phyloP scores from a whole-genome alignment of 495 filamentous ascomycete genomes.

The Aspergillus incahuasiensis region DNA sequence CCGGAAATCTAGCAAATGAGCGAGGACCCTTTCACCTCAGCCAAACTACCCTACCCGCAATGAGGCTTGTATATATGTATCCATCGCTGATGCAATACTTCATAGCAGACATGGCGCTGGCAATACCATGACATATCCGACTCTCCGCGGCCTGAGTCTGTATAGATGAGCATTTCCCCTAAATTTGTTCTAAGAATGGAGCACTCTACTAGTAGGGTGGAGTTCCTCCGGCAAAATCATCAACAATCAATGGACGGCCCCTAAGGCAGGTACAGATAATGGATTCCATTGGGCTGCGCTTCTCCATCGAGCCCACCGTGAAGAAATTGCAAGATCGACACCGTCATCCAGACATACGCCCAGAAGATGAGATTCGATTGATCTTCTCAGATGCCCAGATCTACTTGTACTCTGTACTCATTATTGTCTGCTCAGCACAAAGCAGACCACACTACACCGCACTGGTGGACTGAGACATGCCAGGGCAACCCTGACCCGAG shows the following conservation, averaged over 20 bases:
- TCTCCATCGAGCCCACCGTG: constrained; percentile 14
- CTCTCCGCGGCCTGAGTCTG: not conserved
- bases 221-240: constrained; percentile 13
- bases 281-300: constrained; percentile 20
- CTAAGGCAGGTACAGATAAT: constrained; percentile 25
- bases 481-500: not conserved
- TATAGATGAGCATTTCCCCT: not conserved
- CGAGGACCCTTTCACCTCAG: not conserved
- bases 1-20: constrained; percentile 2
- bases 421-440: too few relatives aligned
- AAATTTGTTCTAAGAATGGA: not conserved
- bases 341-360: not conserved
- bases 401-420: not conserved
- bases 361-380: not conserved
- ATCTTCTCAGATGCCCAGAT: not conserved
- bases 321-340: constrained; percentile 18
- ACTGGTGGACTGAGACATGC: not conserved
- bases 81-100: too few relatives aligned
- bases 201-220: constrained; percentile 13
- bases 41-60: constrained; percentile 1
- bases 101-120: too few relatives aligned
- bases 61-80: not conserved
- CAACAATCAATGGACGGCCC: constrained; percentile 12
- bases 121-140: not conserved
- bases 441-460: too few relatives aligned